Percentiles rank a stretch among this genome's conserved stretches.
Evolutionary conservation across 805 yeast genomes (phyloP).

Genomic region (Candida adriatica): DNA sequence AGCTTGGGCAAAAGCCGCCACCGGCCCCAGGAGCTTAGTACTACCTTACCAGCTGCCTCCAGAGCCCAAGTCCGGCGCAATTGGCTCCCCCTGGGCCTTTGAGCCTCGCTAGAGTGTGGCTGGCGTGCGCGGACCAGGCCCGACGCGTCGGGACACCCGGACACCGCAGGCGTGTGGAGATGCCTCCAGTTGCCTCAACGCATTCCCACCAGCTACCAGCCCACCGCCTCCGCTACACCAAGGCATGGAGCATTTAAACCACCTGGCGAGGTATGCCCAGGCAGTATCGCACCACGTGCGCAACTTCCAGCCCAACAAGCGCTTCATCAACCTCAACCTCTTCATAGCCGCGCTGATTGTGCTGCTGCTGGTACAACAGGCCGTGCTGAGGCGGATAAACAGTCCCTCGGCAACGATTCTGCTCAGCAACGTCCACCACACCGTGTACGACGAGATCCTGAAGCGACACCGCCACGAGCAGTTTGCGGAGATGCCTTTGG

Average conservation of each 20-base stretch:
- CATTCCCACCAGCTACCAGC: too few relatives aligned
- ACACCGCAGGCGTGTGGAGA: too few relatives aligned
- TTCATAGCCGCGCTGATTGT: slow-evolving; percentile 10
- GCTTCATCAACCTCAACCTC: slow-evolving; percentile 17
- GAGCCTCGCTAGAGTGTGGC: too few relatives aligned
- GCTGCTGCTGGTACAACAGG: slow-evolving; percentile 12
- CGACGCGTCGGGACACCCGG: too few relatives aligned
- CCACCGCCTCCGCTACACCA: too few relatives aligned
- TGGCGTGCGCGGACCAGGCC: too few relatives aligned
- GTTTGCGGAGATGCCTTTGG: slow-evolving; percentile 6
- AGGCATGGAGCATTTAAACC: neutral
- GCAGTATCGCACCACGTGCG: slow-evolving; percentile 1
- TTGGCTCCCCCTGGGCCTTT: too few relatives aligned
- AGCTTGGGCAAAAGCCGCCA: too few relatives aligned
- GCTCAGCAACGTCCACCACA: slow-evolving; percentile 13
- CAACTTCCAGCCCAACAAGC: slow-evolving; percentile 12
- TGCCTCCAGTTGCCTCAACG: too few relatives aligned
- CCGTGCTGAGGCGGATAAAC: slow-evolving; percentile 1
- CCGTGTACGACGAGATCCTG: slow-evolving; percentile 13
- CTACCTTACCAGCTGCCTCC: too few relatives aligned
- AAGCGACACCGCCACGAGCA: slow-evolving; percentile 1
- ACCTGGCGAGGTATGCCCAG: slow-evolving; percentile 7
- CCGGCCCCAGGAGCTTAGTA: too few relatives aligned
- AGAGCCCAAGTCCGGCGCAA: too few relatives aligned
- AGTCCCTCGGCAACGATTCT: slow-evolving; percentile 7